These are phyloP conservation scores for Achaetomiella virescens DNA, from an alignment of 495 filamentous ascomycete genomes.

Conservation along the genomic window DNA sequence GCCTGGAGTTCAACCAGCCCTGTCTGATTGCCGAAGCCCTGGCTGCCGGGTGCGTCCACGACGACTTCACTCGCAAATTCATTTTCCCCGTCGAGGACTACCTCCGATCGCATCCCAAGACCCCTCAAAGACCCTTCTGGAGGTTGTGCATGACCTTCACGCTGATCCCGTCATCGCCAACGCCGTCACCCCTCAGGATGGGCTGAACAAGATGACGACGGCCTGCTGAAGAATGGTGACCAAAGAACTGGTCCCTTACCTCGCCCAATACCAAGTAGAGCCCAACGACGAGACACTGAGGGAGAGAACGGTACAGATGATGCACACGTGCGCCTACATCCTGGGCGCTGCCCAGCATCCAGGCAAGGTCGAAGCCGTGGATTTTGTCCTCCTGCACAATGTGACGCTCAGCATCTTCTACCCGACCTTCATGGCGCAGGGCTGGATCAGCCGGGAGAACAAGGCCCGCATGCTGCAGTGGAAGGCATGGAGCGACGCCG, in stretches of 20 bases:
- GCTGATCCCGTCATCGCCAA: neutral
- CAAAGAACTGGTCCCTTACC: neutral
- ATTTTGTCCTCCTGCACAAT: constrained; percentile 3
- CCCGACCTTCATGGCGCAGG: neutral
- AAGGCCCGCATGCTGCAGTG: constrained; percentile 1
- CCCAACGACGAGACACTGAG: neutral
- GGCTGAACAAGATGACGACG: constrained; percentile 3
- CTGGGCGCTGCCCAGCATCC: constrained; percentile 3
- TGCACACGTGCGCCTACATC: neutral
- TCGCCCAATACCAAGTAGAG: neutral
- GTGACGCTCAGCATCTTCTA: neutral
- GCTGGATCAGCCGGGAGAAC: neutral
- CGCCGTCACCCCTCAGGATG: neutral
- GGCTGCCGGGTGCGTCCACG: constrained; percentile 55
- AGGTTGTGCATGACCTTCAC: neutral
- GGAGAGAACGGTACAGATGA: neutral
- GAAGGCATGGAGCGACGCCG: constrained; percentile 1
- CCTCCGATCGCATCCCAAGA: constrained; percentile 21
- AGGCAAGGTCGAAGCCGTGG: neutral
- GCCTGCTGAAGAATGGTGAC: neutral
- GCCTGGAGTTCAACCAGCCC: constrained; percentile 61
- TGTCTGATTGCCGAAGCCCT: constrained; percentile 64
- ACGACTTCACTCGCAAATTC: constrained; percentile 41
- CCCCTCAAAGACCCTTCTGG: neutral
- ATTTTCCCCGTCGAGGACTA: constrained; percentile 46